These are phyloP conservation scores for Apiotrichum gracile DNA, from an alignment of 1,284 basidiomycete genomes.

Conservation along the genomic window DNA sequence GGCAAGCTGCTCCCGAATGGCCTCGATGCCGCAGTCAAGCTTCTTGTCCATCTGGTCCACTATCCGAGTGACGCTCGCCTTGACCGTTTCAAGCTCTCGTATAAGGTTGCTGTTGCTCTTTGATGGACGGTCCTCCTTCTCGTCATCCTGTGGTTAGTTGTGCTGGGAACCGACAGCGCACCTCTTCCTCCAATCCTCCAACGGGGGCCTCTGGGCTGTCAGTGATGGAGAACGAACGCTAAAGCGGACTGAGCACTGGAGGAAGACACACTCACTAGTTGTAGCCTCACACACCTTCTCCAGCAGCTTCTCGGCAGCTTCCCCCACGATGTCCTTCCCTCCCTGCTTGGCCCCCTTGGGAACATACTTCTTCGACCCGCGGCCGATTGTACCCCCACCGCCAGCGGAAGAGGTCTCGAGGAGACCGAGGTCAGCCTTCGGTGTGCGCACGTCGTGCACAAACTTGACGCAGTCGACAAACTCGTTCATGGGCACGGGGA, in stretches of 20 bases:
- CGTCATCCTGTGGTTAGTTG: background rate
- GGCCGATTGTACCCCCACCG: background rate
- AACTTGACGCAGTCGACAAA: background rate
- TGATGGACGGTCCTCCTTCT: background rate
- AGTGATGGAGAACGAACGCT: too few species aligned
- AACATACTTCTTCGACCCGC: background rate
- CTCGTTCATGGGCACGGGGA: background rate
- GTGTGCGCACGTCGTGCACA: background rate
- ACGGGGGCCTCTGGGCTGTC: background rate
- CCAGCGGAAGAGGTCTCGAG: background rate
- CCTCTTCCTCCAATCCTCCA: background rate
- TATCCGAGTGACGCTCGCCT: background rate
- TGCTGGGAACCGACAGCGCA: background rate
- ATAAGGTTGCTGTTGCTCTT: background rate
- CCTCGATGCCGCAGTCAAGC: background rate
- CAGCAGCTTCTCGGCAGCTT: background rate
- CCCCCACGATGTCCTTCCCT: background rate
- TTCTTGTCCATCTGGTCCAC: background rate
- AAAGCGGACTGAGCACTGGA: too few species aligned
- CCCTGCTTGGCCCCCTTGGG: background rate
- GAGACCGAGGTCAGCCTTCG: background rate
- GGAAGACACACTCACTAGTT: background rate
- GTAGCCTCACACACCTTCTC: background rate
- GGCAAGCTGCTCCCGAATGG: background rate
- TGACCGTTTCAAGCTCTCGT: background rate